Percentiles rank a stretch among this genome's conserved stretches.
These are phyloP conservation scores for Scedosporium minutisporum DNA, from an alignment of 2,329 filamentous ascomycete genomes.

Conservation along the genomic window DNA sequence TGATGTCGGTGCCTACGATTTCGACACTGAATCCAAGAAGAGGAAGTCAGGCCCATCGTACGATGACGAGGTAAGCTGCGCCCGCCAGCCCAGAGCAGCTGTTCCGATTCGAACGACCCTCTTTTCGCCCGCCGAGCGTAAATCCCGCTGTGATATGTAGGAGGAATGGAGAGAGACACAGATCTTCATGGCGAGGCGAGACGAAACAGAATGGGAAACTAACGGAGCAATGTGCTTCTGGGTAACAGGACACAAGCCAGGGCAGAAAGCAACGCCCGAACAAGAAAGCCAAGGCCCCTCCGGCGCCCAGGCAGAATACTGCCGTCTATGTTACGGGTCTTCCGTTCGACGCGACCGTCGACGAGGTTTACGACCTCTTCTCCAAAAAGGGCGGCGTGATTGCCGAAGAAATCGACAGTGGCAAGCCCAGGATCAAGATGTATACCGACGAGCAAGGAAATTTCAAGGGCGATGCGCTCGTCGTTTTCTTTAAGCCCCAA, in stretches of 20 bases:
- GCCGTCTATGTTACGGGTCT: constrained; percentile 88
- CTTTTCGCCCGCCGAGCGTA: background rate
- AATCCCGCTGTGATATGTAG: background rate
- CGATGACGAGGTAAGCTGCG: constrained; percentile 33
- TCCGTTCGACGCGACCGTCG: constrained; percentile 65
- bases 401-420: constrained; percentile 85
- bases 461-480: constrained; percentile 87
- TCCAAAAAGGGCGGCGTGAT: constrained; percentile 80
- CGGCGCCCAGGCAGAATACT: constrained; percentile 60
- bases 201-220: background rate
- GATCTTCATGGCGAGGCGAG: background rate
- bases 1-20: constrained; percentile 12
- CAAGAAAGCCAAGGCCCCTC: constrained; percentile 38
- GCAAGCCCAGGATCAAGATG: constrained; percentile 82
- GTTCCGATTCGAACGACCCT: background rate
- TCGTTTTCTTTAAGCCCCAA: constrained; percentile 92
- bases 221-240: constrained; percentile 4
- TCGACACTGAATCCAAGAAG: constrained; percentile 23
- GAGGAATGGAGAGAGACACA: background rate
- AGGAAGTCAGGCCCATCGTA: constrained; percentile 30
- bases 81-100: constrained; percentile 6
- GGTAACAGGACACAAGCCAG: constrained; percentile 5
- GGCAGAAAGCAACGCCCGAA: constrained; percentile 21
- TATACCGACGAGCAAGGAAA: constrained; percentile 72
- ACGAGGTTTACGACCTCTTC: constrained; percentile 78